Evolutionary conservation across 2,329 filamentous ascomycete species (phyloP), one percentile per base, ranked within the genome.

Genomic region (Botrytis hyacinthi): DNA sequence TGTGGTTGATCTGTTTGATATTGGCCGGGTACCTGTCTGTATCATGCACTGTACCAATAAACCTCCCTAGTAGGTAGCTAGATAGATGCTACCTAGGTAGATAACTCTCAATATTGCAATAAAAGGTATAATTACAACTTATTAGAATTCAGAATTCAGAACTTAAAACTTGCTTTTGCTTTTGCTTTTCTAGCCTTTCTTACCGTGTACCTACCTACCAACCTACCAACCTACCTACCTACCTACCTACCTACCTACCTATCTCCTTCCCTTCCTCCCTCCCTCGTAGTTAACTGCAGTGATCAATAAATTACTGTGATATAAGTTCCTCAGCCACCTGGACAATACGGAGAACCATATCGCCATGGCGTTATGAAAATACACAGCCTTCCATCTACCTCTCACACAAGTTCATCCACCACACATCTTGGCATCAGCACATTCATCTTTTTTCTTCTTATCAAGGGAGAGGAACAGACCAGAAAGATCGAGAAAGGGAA

Each of bases 391-490:
- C 51, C 40, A 22, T 61, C n/a, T 20, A 20, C 10, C 29, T 35
- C 40, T 20, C 54, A n/a, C 51, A 16, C n/a, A 61, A 22, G 12
- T 57, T 29, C 37, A 42, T 32, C 37, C 18, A 57, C 26, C 35
- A 40, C 10, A 10, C 65, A 32, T 42, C 37, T 68, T 68, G 70
- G 61, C 61, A 44, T 22, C 46, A 67, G 61, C 37, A 71, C 46
- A 68, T 68, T 18, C 70, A 71, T 54, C 60, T 65, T 63, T 66
- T n/a, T 63, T n/a, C 65, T n/a, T 65, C n/a, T 54, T 7, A 68
- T 42, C 65, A 72, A 67, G 46, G 61, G 70, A 66, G 54, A 51
- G 29, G 29, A 29, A n/a, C 8, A 37, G 26, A 7, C 26, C 48
- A 14, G 4, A 57, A 12, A 35, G 16, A 14, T 48, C 46, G 54